Evolutionary conservation across 2,329 filamentous ascomycete genomes (phyloP).

Genomic region (Aspergillus hiratsukae): DNA sequence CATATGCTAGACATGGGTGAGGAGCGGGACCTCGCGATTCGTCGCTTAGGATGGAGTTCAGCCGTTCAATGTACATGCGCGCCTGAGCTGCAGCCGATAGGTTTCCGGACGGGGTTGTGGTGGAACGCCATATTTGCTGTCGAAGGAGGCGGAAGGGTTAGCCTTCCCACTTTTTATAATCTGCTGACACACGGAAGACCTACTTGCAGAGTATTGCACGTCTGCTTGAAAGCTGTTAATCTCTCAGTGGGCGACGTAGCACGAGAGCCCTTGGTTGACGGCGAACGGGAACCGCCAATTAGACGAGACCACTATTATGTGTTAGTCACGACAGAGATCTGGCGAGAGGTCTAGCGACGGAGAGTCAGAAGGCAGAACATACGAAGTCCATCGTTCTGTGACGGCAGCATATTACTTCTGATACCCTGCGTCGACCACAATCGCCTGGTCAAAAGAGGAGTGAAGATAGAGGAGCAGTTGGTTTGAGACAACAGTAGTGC

Average conservation of each 20-base stretch:
- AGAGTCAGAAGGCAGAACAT: conserved; percentile 18
- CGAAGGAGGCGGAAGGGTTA: not conserved
- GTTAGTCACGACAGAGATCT: conserved; percentile 5
- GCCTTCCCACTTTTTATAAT: not conserved
- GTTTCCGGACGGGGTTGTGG: conserved; percentile 48
- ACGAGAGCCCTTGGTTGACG: conserved; percentile 45
- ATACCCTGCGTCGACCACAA: conserved; percentile 10
- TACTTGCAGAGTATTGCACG: conserved; percentile 57
- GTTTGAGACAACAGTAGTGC: not conserved
- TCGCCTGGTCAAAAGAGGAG: conserved; percentile 3
- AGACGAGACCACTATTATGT: conserved; percentile 54
- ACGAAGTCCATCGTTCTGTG: conserved; percentile 43
- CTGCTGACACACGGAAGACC: not conserved
- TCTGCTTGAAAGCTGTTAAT: conserved; percentile 57
- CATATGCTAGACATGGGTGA: conserved; percentile 87
- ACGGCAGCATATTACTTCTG: conserved; percentile 28
- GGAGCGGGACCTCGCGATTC: conserved; percentile 84
- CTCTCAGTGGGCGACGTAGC: conserved; percentile 56
- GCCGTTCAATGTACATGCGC: conserved; percentile 50
- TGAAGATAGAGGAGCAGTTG: conserved; percentile 5
- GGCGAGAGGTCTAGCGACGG: not conserved
- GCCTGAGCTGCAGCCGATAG: conserved; percentile 48
- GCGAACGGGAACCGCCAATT: conserved; percentile 51
- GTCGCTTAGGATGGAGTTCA: conserved; percentile 71
- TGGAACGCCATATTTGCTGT: conserved; percentile 59